Evolutionary conservation across 2,329 filamentous ascomycete species (phyloP), one percentile per base, ranked within the genome.

Genomic region (Penicillium concentricum): DNA sequence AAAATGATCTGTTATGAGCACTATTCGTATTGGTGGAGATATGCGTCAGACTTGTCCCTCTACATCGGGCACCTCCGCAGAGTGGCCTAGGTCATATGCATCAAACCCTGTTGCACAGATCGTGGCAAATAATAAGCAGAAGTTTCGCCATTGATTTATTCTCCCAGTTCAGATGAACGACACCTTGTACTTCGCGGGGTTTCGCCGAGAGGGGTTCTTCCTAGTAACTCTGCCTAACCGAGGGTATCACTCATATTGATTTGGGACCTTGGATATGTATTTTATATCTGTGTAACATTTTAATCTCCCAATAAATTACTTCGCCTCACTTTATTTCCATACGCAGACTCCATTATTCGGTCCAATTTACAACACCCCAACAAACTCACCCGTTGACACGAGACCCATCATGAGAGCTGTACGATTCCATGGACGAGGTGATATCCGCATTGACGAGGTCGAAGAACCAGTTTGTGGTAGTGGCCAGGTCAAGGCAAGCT

Each of bases 401-500:
- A 46, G n/a, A 18, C 5, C 22, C 32, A 43, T 18, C 7, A 74
- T 75, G 73, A 66, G 70, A 57, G 72, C 73, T 10, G 66, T 74
- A 41, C 69, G 73, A 8, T 76, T 72, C 60, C 70, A 76, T 54
- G 73, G 69, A 26, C 58, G 61, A 37, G 62, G 65, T 13, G 73
- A 76, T 58, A 61, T 75, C 54, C 70, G 73, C 12, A 52, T 76
- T 24, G 71, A 73, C 34, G 64, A 74, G 50, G 63, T 75, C 15
- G 62, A 69, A 22, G 72, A 73, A 56, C 71, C 71, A 1, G 39
- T 60, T 42, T 80, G 82, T 54, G 73, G 77, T 5, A 70, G 77
- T 9, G 81, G 80, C 2, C 79, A 86, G 67, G 77, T 87, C 61
- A 74, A 74, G 62, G 66, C 68, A 48, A 51, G 48, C 32, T 20